phyloP scores from a whole-genome alignment of 208 protist species.

The Crithidia expoeki region DNA sequence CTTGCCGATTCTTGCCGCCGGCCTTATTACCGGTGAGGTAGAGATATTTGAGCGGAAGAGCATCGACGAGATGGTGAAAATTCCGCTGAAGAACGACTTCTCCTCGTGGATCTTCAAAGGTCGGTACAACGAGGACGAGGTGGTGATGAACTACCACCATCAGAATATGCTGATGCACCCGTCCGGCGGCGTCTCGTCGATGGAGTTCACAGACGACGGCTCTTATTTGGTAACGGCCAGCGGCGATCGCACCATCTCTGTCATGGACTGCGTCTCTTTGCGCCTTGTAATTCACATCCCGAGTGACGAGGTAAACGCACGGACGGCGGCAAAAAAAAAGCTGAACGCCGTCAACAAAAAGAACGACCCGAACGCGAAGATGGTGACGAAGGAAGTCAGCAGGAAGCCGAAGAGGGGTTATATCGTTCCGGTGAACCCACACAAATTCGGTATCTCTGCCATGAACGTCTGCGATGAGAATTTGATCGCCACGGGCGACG shows the following conservation, averaged over 20 bases:
- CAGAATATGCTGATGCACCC: conserved; percentile 88
- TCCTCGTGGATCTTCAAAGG: conserved; percentile 69
- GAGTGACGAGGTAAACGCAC: conserved; percentile 25
- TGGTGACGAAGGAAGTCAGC: conserved; percentile 1
- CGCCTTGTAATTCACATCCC: conserved; percentile 78
- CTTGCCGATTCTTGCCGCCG: conserved; percentile 73
- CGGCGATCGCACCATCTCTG: conserved; percentile 80
- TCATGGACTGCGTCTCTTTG: conserved; percentile 82
- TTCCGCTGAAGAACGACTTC: conserved; percentile 68
- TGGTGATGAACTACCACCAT: conserved; percentile 61
- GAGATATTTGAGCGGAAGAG: conserved; percentile 72
- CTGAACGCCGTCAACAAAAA: conserved; percentile 50
- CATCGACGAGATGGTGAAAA: conserved; percentile 66
- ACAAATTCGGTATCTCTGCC: conserved; percentile 85
- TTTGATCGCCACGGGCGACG: conserved; percentile 83
- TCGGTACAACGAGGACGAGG: conserved; percentile 50
- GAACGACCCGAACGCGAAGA: conserved; percentile 17
- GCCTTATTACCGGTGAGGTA: conserved; percentile 82
- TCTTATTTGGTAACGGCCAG: conserved; percentile 80
- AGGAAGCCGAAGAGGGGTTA: conserved; percentile 24
- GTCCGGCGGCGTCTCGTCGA: conserved; percentile 58
- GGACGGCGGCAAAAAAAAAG: conserved; percentile 34
- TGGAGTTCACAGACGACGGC: conserved; percentile 92
- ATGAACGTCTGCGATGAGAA: conserved; percentile 89
- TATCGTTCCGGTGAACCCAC: conserved; percentile 61